phyloP scores from a whole-genome alignment of 257 asterid genomes.

The Primulina huaijiensis region DNA sequence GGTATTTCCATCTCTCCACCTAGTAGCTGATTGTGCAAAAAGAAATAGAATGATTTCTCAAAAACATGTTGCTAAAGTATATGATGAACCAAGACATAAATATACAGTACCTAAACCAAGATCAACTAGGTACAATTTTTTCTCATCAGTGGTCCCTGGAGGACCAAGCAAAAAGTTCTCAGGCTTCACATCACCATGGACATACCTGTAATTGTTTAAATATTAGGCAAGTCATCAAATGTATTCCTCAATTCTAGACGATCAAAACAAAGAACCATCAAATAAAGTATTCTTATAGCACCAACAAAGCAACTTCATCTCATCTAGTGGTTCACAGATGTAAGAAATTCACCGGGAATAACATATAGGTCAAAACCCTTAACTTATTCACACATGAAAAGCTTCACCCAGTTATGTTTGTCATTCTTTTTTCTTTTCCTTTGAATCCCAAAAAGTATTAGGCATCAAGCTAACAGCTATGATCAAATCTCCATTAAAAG shows the following conservation, averaged over 20 bases:
- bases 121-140: conserved; percentile 58
- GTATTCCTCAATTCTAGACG: not conserved
- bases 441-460: not conserved
- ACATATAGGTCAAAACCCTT: not conserved
- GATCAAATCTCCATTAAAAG: not conserved
- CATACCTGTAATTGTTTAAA: conserved; percentile 37
- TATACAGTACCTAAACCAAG: conserved; percentile 56
- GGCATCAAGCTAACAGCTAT: not conserved
- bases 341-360: conserved; percentile 5
- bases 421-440: not conserved
- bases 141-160: conserved; percentile 55
- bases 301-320: not conserved
- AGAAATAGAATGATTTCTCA: conserved; percentile 11
- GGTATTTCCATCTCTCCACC: conserved; percentile 56
- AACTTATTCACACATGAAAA: not conserved
- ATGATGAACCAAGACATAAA: conserved; percentile 17
- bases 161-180: conserved; percentile 62
- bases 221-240: conserved; percentile 21
- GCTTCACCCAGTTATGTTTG: not conserved
- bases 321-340: not conserved
- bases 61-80: conserved; percentile 8
- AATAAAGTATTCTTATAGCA: not conserved
- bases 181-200: conserved; percentile 72
- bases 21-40: conserved; percentile 52
- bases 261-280: conserved; percentile 1